Evolutionary conservation across 108 stramenopile species (phyloP), one percentile per base, ranked within the genome.

Genomic region (Aurantiochytrium sp.): DNA sequence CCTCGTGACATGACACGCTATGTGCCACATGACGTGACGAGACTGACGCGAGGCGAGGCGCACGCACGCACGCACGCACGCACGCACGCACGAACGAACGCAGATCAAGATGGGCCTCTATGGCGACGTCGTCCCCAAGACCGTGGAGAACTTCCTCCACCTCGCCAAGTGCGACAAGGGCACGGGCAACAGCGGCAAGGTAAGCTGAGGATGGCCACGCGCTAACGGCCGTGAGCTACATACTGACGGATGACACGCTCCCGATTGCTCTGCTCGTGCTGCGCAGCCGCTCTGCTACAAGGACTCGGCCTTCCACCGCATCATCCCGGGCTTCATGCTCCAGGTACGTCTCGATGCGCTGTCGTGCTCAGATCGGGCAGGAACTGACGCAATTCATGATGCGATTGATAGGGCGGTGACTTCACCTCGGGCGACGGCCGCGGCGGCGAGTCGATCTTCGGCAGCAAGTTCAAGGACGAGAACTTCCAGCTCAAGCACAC

Each of bases 261-360:
- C n/a, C n/a, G n/a, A n/a, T 32, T 1, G 5, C 53, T 36, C 4
- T 22, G 36, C 10, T 50, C 12, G 37, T 19, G 17, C 21, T 65
- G 8, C 59, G 19, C 34, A 65, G 59, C 22, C 50, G 17, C 89
- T 93, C 34, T 89, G 90, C 54, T 98, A 96, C 91, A 88, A 94
- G 88, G 96, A 95, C 48, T 94, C 90, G 69, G 81, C 91, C 34
- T 97, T 98, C 89, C 98, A 98, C 91, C 91, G 98, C 39, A 93
- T 98, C 68, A 96, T 99, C 68, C 97, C 98, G 24, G 92, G 96
- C 91, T 98, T 98, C 88, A 91, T 97, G 91, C 89, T 98, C 69
- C 97, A 98, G 89, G 95, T 95, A 55, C 96, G 97, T 55, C 17
- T 17, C 17, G 50, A 52, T 52, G 50, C 95, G 96, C 85, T 92